Base-by-base conservation (phyloP, 495 filamentous ascomycete genomes). In the Bacidia gigantensis region DNA sequence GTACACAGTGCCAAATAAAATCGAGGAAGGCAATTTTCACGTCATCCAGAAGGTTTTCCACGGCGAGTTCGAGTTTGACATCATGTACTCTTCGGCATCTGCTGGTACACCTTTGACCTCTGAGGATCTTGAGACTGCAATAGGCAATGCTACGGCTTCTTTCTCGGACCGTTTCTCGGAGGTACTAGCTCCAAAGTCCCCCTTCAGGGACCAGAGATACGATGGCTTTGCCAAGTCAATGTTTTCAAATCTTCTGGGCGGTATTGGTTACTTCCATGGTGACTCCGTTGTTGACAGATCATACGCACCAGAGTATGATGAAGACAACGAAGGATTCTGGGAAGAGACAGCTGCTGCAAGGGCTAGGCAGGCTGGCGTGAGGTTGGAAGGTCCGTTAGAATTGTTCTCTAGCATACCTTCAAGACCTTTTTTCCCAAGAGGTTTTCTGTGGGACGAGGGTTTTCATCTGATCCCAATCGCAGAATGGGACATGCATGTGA, bases 281-380 rank as follows among this genome's bases (percentile, higher is more conserved):
- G 76, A 89, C 48, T 77, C 83, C 17, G 62, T 95, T 35, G 86
- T 93, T 22, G 93, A 98, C 61, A 84, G 89, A 44, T 95, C 89
- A 0, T 87, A 87, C 57, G 86, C 85, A 17, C 74, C 82, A 3
- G 92, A 92, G 58, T 97, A 98, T 55, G 87, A 93, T 12, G 92
- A 98, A 67, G 89, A 95, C 55, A 87, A 92, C 54, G 92, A 98
- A 68, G 88, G 87, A 3, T 97, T 97, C 71, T 95, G 88, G 89
- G 86, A 94, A 65, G 92, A 95, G 58, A 82, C 90, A 17, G 81
- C 73, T 18, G 80, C 82, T 60, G 89, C 88, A 12, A 74, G 87
- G 14, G 76, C 69, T 23, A 77, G 79, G 38, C 77, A 73, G 58
- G 79, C 83, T 52, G 62, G 65, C 5, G 43, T 57, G n/a, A 66